Base-by-base conservation (phyloP, 148 eudicot species). In the Fallopia convolvulus region DNA sequence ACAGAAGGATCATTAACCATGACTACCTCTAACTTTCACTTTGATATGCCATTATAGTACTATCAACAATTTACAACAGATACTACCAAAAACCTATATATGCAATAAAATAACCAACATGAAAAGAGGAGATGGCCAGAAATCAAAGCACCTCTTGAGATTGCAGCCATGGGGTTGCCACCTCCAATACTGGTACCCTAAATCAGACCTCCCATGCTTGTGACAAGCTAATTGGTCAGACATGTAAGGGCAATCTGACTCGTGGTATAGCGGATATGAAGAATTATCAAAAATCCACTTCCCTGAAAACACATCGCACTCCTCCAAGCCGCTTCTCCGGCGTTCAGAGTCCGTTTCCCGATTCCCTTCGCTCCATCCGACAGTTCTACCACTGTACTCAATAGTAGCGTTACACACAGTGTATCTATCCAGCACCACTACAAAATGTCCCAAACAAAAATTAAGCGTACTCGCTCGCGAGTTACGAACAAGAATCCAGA, bases 151-250 rank as follows among this genome's bases (percentile, higher is more conserved):
- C 99, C 97, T 91, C 88, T 91, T 91, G 86, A 93, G 82, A 76
- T 90, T 83, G 85, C 99, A 95, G 81, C 80, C 82, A 65, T 91
- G 83, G 23, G 99, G 99, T 73, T 95, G 98, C 99, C 99, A 95
- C 86, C 97, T 91, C 93, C 90, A 86, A 47, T 88, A 79, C 75
- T 91, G 94, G 81, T 93, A 91, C 3, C 81, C 89, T 80, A 86
- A 84, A 88, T 95, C 97, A 75, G 75, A 66, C 83, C 99, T 82
- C 32, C 99, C 99, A 86, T 91, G 98, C 85, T 88, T 95, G 82
- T 87, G 93, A 72, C 99, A 95, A 84, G 99, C 97, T 83, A 95
- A 79, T 75, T 93, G 98, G 77, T 93, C 99, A 58, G 97, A 91
- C 97, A 93, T 95, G 74, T 93, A 95, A 20, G 99, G 97, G 78